Conservation (phyloP, 495 filamentous ascomycete genomes). For the Glarea lozoyensis region DNA sequence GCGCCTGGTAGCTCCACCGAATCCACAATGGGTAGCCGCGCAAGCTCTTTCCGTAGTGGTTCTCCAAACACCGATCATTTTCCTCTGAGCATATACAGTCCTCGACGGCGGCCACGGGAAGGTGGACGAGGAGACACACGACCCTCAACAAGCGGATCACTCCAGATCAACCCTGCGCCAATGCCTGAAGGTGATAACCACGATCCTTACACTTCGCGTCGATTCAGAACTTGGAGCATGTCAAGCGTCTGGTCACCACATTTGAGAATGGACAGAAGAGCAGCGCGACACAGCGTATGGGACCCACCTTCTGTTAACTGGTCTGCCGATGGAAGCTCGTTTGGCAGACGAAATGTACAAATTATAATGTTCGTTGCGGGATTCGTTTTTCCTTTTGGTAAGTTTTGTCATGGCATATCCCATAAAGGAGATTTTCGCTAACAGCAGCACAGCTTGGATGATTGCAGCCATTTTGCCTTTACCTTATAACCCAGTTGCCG, state of each 20-base stretch:
- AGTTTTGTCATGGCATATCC: constrained; percentile 22
- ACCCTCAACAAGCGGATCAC: constrained; percentile 14
- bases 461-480: constrained; percentile 75
- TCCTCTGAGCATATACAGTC: constrained; percentile 40
- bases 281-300: constrained; percentile 50
- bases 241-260: constrained; percentile 68
- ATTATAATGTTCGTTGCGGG: constrained; percentile 81
- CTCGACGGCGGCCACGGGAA: constrained; percentile 36
- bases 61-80: constrained; percentile 39
- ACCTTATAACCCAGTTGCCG: constrained; percentile 43
- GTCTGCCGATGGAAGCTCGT: constrained; percentile 43
- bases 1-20: constrained; percentile 34
- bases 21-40: constrained; percentile 28
- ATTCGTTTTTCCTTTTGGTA: constrained; percentile 77
- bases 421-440: constrained; percentile 18
- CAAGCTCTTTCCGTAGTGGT: constrained; percentile 29
- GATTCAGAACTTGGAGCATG: constrained; percentile 29
- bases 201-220: constrained; percentile 8
- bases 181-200: constrained; percentile 11
- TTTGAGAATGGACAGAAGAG: constrained; percentile 53
- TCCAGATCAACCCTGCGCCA: constrained; percentile 18
- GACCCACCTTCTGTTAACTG: constrained; percentile 62
- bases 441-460: constrained; percentile 56
- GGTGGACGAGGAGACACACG: constrained; percentile 22
- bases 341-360: constrained; percentile 69